Conservation (phyloP, 257 asterid genomes). For the Paulownia fortunei region DNA sequence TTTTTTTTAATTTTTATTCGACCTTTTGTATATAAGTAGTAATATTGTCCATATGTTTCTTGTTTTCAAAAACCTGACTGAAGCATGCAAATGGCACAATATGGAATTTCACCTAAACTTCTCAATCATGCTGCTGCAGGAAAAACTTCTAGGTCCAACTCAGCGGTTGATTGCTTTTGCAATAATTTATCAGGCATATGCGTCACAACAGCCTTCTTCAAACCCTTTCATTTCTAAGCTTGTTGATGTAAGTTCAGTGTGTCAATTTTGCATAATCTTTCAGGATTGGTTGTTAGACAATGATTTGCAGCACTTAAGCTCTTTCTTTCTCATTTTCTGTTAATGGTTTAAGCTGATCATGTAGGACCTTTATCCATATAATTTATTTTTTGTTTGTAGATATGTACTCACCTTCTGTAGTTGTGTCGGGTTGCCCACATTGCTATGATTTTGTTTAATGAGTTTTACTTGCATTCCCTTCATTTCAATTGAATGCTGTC, state of each 20-base stretch:
- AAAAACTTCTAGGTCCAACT: slow-evolving; percentile 56
- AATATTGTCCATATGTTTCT: neutral
- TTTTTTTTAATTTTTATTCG: neutral
- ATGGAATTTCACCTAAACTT: slow-evolving; percentile 16
- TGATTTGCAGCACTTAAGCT: neutral
- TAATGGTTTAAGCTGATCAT: neutral
- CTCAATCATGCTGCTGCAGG: slow-evolving; percentile 55
- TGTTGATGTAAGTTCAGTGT: slow-evolving; percentile 64
- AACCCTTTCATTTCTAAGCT: slow-evolving; percentile 79
- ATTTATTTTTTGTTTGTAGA: neutral
- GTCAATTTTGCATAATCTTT: slow-evolving; percentile 18
- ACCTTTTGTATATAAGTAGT: neutral
- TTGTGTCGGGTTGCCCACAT: slow-evolving; percentile 9
- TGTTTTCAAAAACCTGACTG: neutral
- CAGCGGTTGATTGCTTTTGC: slow-evolving; percentile 86
- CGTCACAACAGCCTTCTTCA: slow-evolving; percentile 72
- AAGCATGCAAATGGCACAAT: slow-evolving; percentile 4
- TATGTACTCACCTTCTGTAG: slow-evolving; percentile 9
- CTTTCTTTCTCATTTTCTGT: slow-evolving; percentile 4
- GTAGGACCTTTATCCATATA: neutral
- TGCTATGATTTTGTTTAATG: neutral
- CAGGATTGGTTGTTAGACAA: slow-evolving; percentile 9
- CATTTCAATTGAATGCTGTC: slow-evolving; percentile 1
- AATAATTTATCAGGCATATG: slow-evolving; percentile 71
- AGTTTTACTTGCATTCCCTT: neutral